Evolutionary conservation across 1,284 basidiomycete genomes (phyloP), one percentile per base, ranked within the genome.

Genomic region (Pseudozyma hubeiensis): DNA sequence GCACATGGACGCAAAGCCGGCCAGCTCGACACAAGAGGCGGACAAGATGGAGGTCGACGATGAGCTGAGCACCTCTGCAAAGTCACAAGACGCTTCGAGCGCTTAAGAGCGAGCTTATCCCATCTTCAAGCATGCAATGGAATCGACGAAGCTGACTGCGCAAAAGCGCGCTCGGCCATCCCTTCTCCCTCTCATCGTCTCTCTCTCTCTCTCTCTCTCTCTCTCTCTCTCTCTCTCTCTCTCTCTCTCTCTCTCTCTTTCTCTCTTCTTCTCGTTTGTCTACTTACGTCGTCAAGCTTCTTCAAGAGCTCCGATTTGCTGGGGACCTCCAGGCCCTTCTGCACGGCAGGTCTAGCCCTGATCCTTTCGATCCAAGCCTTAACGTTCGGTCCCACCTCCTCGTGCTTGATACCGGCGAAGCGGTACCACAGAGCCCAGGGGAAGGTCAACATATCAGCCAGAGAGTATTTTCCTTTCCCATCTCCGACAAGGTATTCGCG

Each of bases 401-500:
- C 65, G 40, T 64, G n/a, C 31, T 34, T 34, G 47, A 73, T 57
- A 7, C 69, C 70, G 9, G 65, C 63, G 35, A 66, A 65, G 1
- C 63, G 64, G 48, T 57, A 61, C 57, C 65, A 67, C 7, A 64
- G 50, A 1, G 62, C 66, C 78, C 78, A 80, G 17, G 73, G 70
- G 54, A 64, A 80, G 44, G 29, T 48, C 51, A 75, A 63, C 40
- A 75, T 72, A 54, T 80, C 78, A 19, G 78, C 77, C 17, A 80
- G 59, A 17, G 66, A 67, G 63, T 75, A 79, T 50, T 79, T 77
- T 33, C 77, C 77, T 39, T 68, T 69, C 4, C 74, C 77, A 3
- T 75, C 70, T 13, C 78, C 78, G 8, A 80, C 78, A 14, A 80
- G 70, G 46, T 74, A 80, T 37, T 80, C 77, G 14, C 65, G 60